A percentile compares a stretch with the other conserved stretches of the same genome.
Evolutionary conservation across 2,329 filamentous ascomycete genomes (phyloP).

Genomic region (Neoscytalidium dimidiatum): DNA sequence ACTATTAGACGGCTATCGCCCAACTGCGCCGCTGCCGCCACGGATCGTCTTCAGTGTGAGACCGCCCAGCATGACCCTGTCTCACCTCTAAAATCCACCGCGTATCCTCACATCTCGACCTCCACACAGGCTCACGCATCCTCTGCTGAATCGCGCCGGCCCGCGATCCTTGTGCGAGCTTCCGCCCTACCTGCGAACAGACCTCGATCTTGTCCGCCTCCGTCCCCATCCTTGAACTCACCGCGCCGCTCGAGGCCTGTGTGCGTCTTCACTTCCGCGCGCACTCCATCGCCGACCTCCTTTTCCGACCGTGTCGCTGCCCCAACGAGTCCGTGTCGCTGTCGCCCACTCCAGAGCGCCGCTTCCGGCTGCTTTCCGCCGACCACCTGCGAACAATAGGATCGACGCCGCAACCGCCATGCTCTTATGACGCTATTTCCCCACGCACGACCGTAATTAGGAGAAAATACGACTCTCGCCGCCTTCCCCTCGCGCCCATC

Average conservation of each 20-base stretch:
- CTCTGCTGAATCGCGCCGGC: slow-evolving; percentile 16
- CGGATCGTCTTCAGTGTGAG: slow-evolving; percentile 7
- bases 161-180: slow-evolving; percentile 17
- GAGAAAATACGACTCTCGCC: slow-evolving; percentile 12
- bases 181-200: not conserved
- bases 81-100: slow-evolving; percentile 14
- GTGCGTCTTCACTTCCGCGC: not conserved
- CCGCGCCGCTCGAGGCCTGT: not conserved
- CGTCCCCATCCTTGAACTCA: not conserved
- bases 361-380: not conserved
- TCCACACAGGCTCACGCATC: slow-evolving; percentile 1
- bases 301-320: slow-evolving; percentile 1
- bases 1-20: not conserved
- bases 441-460: slow-evolving; percentile 6
- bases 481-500: not conserved
- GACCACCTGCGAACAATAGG: not conserved
- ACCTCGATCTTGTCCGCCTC: not conserved
- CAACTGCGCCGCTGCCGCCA: not conserved
- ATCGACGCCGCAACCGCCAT: slow-evolving; percentile 10
- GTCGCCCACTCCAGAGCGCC: not conserved
- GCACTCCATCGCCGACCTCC: slow-evolving; percentile 1
- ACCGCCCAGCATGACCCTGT: slow-evolving; percentile 16
- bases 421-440: slow-evolving; percentile 16
- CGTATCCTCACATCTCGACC: slow-evolving; percentile 11
- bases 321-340: not conserved